Conservation (phyloP, 1,284 basidiomycete species). For the Ustilago esculenta region DNA sequence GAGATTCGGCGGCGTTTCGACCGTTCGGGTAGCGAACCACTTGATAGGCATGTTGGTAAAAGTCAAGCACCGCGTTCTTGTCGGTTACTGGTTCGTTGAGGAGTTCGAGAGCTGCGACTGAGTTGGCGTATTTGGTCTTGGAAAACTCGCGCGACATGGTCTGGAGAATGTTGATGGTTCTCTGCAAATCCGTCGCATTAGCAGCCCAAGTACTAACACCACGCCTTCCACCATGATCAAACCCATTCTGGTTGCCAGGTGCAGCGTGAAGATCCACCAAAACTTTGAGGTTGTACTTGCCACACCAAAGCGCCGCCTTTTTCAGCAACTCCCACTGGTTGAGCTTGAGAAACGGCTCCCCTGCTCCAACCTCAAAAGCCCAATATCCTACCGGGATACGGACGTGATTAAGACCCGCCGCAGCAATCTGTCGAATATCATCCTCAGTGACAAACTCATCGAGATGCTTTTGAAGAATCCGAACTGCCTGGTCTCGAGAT, state of each 20-base stretch:
- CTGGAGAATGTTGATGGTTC: conserved; percentile 78
- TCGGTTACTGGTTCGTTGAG: conserved; percentile 61
- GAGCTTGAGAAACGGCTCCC: conserved; percentile 85
- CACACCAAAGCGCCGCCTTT: conserved; percentile 80
- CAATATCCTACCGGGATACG: conserved; percentile 89
- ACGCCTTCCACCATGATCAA: conserved; percentile 74
- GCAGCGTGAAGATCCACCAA: conserved; percentile 76
- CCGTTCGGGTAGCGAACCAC: conserved; percentile 51
- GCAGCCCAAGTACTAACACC: conserved; percentile 78
- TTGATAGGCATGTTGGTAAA: conserved; percentile 57
- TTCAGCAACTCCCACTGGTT: conserved; percentile 73
- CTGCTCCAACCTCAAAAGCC: conserved; percentile 83
- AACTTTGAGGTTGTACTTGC: conserved; percentile 79
- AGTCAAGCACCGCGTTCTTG: conserved; percentile 42
- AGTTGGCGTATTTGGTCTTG: conserved; percentile 47
- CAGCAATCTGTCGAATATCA: conserved; percentile 76
- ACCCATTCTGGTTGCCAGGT: conserved; percentile 69
- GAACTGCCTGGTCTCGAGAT: conserved; percentile 69
- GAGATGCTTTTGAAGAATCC: conserved; percentile 73
- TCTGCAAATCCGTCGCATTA: conserved; percentile 74
- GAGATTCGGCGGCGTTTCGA: conserved; percentile 19
- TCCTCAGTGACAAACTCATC: conserved; percentile 81
- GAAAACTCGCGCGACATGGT: conserved; percentile 64
- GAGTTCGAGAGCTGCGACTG: conserved; percentile 55
- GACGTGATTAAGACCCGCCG: conserved; percentile 73